Conservation (phyloP, 768 basidiomycete genomes). For the Russula griseocarnosa region DNA sequence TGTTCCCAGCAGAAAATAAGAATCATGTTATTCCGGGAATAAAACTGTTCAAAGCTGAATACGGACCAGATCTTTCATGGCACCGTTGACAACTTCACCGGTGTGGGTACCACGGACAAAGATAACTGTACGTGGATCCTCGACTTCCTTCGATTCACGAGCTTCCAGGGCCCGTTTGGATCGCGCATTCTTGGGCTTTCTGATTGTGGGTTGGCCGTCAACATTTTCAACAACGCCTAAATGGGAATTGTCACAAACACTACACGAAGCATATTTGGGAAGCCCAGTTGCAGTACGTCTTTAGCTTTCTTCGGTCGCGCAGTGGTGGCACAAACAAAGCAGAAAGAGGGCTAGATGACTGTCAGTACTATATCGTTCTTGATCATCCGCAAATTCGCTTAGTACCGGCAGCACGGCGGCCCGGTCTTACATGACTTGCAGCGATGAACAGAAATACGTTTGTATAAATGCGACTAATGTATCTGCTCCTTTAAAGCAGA, state of each 20-base stretch:
- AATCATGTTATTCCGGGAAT: not conserved
- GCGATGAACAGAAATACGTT: not conserved
- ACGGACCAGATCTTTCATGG: constrained; percentile 86
- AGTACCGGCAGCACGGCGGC: not conserved
- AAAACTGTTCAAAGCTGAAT: not conserved
- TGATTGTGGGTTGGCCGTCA: constrained; percentile 30
- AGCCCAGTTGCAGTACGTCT: not conserved
- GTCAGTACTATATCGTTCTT: too few species aligned
- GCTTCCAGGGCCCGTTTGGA: constrained; percentile 87
- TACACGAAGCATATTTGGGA: constrained; percentile 23
- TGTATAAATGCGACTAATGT: not conserved
- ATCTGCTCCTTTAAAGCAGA: not conserved
- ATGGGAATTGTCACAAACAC: constrained; percentile 13
- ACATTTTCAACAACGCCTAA: not conserved
- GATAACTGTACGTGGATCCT: constrained; percentile 80
- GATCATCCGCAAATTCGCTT: not conserved
- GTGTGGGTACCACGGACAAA: constrained; percentile 88
- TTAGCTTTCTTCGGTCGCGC: too few species aligned
- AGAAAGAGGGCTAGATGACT: not conserved
- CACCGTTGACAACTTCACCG: constrained; percentile 72
- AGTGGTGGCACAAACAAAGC: not conserved
- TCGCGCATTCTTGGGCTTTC: constrained; percentile 94
- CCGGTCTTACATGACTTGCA: not conserved
- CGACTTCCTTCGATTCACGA: constrained; percentile 83
- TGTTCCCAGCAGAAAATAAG: not conserved